phyloP scores from a whole-genome alignment of 192 early-diverging fungal genomes.

The Backusella tuberculispora region DNA sequence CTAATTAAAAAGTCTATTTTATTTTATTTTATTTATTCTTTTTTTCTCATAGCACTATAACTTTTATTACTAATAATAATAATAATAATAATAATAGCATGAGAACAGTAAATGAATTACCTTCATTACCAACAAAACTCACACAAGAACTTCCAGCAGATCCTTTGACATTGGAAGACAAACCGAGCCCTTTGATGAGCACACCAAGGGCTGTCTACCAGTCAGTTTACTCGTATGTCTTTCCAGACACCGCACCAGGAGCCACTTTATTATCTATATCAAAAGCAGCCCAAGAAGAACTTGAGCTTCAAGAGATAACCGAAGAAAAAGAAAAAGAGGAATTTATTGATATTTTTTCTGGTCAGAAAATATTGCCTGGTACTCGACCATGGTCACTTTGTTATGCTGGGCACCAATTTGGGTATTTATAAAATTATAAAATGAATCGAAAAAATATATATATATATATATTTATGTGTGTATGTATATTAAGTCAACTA shows the following conservation, averaged over 20 bases:
- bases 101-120: constrained; percentile 11
- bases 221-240: constrained; percentile 47
- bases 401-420: constrained; percentile 77
- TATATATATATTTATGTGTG: neutral
- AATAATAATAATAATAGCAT: too few species aligned
- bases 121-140: constrained; percentile 6
- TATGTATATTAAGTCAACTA: neutral
- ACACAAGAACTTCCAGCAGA: constrained; percentile 14
- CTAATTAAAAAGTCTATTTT: neutral
- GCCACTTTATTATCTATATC: constrained; percentile 39
- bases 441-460: neutral
- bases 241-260: constrained; percentile 43
- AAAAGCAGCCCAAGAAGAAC: constrained; percentile 30
- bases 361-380: constrained; percentile 44
- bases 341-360: constrained; percentile 44
- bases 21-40: neutral
- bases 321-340: constrained; percentile 33
- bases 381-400: constrained; percentile 69
- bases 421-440: constrained; percentile 24
- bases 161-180: neutral
- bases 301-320: constrained; percentile 34
- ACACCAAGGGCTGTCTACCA: constrained; percentile 36
- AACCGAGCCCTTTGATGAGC: neutral
- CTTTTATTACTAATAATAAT: neutral
- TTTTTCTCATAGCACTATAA: neutral